Evolutionary conservation across 768 basidiomycete genomes (phyloP).

Genomic region (Lactifluus echinatus): DNA sequence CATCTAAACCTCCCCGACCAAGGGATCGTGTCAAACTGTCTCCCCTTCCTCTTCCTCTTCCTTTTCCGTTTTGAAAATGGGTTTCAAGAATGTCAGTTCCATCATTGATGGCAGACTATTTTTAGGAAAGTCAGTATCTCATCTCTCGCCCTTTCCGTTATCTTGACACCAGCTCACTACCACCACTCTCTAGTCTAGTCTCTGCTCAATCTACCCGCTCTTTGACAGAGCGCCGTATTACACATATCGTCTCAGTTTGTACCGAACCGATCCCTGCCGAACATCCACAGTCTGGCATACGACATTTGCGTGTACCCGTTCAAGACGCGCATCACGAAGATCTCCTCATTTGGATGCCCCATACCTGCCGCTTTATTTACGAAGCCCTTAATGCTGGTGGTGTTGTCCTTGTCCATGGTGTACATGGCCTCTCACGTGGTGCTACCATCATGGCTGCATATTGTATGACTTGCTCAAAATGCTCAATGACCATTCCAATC

Average conservation of each 20-base stretch:
- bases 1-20: not conserved
- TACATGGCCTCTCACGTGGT: conserved; percentile 21
- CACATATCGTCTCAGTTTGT: conserved; percentile 69
- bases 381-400: conserved; percentile 20
- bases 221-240: conserved; percentile 60
- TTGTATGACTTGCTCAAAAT: not conserved
- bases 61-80: conserved; percentile 17
- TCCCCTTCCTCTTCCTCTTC: not conserved
- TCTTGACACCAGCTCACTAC: conserved; percentile 5
- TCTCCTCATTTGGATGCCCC: conserved; percentile 21
- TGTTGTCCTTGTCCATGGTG: conserved; percentile 21
- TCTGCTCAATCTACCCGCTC: conserved; percentile 64
- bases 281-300: conserved; percentile 55
- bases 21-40: not conserved
- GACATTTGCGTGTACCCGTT: conserved; percentile 51
- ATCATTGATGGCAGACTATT: conserved; percentile 59
- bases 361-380: conserved; percentile 21
- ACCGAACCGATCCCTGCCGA: conserved; percentile 59
- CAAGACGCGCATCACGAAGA: conserved; percentile 19
- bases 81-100: conserved; percentile 36
- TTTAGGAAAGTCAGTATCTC: conserved; percentile 61
- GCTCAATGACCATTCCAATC: not conserved
- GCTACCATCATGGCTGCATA: conserved; percentile 22
- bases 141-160: conserved; percentile 11
- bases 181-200: conserved; percentile 36